Percentiles rank a stretch among this genome's conserved stretches.
These are phyloP conservation scores for Asterionellopsis glacialis DNA, from an alignment of 108 stramenopile genomes.

Conservation along the genomic window DNA sequence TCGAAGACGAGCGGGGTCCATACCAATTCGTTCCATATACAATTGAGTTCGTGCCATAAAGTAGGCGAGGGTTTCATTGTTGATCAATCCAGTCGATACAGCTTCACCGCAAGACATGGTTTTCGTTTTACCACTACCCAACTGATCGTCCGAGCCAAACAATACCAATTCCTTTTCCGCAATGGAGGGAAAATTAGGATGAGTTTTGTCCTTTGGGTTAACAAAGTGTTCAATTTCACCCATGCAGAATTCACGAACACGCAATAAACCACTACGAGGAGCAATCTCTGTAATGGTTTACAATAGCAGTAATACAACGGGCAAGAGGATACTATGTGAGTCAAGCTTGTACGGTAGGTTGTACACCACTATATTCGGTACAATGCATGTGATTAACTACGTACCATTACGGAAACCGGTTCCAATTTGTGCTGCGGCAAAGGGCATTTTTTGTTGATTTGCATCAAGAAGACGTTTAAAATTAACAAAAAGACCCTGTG, in stretches of 20 bases:
- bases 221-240: conserved; percentile 99
- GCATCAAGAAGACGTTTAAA: conserved; percentile 95
- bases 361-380: background rate
- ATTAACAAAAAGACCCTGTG: conserved; percentile 99
- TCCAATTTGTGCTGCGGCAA: conserved; percentile 99
- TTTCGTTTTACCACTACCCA: conserved; percentile 94
- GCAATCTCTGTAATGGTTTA: conserved; percentile 82
- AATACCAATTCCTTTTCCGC: conserved; percentile 81
- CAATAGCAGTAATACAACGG: conserved; percentile 4
- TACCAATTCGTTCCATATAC: conserved; percentile 96
- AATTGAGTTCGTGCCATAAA: conserved; percentile 99
- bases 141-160: conserved; percentile 94
- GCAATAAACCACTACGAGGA: conserved; percentile 94
- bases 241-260: conserved; percentile 99
- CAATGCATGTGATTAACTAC: conserved; percentile 9
- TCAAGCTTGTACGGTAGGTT: too few relatives aligned
- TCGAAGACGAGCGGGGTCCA: conserved; percentile 87
- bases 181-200: conserved; percentile 90
- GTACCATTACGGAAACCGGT: conserved; percentile 96
- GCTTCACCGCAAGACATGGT: conserved; percentile 88
- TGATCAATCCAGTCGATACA: conserved; percentile 88
- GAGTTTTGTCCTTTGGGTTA: conserved; percentile 95
- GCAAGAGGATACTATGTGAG: background rate
- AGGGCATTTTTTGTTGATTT: conserved; percentile 97
- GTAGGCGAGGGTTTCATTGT: conserved; percentile 98